These are phyloP conservation scores for Sarocladiaceae sp. DNA, from an alignment of 2,329 filamentous ascomycete genomes.

Conservation along the genomic window DNA sequence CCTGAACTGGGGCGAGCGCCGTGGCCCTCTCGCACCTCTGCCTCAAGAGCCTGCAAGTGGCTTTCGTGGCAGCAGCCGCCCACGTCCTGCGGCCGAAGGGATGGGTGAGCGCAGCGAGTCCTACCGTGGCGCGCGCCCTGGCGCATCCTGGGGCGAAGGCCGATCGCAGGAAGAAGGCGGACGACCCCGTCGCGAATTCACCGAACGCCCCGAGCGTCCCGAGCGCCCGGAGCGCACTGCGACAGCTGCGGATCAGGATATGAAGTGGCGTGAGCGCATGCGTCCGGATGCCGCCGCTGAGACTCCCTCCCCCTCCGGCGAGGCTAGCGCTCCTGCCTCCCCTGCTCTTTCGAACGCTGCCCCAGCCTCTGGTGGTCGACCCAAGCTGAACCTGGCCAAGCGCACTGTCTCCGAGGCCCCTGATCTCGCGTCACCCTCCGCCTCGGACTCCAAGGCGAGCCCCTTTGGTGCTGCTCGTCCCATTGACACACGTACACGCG, in stretches of 20 bases:
- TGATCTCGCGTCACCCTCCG: constrained; percentile 46
- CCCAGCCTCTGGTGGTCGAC: constrained; percentile 57
- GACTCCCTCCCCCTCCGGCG: constrained; percentile 56
- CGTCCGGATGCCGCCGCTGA: constrained; percentile 67
- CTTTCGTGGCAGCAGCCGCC: constrained; percentile 49
- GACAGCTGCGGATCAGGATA: constrained; percentile 89
- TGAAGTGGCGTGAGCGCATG: constrained; percentile 90
- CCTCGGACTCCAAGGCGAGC: constrained; percentile 75
- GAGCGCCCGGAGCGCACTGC: constrained; percentile 65
- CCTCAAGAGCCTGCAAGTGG: constrained; percentile 36
- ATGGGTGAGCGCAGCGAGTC: constrained; percentile 57
- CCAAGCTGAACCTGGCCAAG: constrained; percentile 84
- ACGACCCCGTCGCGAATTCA: constrained; percentile 71
- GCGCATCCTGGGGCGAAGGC: constrained; percentile 73
- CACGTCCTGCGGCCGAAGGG: constrained; percentile 39
- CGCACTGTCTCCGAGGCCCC: constrained; percentile 77
- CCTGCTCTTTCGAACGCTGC: constrained; percentile 56
- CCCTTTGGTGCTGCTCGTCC: constrained; percentile 92
- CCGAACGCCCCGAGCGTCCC: constrained; percentile 68
- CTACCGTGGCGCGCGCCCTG: constrained; percentile 59
- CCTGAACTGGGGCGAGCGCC: constrained; percentile 83
- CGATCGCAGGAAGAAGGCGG: constrained; percentile 39
- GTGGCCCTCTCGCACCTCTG: constrained; percentile 78
- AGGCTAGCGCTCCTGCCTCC: constrained; percentile 71
- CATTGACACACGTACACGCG: constrained; percentile 86